phyloP scores from a whole-genome alignment of 139 green algal genomes.

The Volvox reticuliferus region DNA sequence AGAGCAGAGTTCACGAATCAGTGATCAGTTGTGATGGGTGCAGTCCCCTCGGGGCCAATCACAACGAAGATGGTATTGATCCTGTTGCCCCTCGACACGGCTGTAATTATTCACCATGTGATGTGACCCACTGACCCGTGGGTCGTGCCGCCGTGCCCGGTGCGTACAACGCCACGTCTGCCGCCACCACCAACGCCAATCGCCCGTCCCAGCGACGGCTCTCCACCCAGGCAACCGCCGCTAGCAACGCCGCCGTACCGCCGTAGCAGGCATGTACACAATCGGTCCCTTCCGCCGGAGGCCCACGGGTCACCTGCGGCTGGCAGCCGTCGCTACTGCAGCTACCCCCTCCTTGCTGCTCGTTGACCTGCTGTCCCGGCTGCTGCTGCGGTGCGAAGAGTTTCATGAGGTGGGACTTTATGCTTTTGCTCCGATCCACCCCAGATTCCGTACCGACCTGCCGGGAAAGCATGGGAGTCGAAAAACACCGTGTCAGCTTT shows the following conservation, averaged over 20 bases:
- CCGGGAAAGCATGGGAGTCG: not conserved
- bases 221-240: slow-evolving; percentile 76
- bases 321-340: not conserved
- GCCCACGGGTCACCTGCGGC: not conserved
- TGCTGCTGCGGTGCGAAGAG: slow-evolving; percentile 64
- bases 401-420: slow-evolving; percentile 86
- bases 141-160: slow-evolving; percentile 54
- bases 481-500: too few relatives aligned
- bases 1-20: too few relatives aligned
- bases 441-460: slow-evolving; percentile 65
- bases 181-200: slow-evolving; percentile 84
- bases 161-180: slow-evolving; percentile 83
- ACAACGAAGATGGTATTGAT: too few relatives aligned
- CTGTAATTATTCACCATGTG: not conserved
- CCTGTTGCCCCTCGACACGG: too few relatives aligned
- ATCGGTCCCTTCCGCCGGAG: slow-evolving; percentile 78
- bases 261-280: slow-evolving; percentile 89
- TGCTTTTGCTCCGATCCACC: slow-evolving; percentile 85
- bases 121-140: slow-evolving; percentile 58
- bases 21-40: too few relatives aligned
- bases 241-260: slow-evolving; percentile 86
- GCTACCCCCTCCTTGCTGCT: not conserved
- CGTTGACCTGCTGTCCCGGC: not conserved
- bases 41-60: too few relatives aligned
- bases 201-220: slow-evolving; percentile 83